phyloP scores from a whole-genome alignment of 495 filamentous ascomycete genomes.

The Neurospora sp. region DNA sequence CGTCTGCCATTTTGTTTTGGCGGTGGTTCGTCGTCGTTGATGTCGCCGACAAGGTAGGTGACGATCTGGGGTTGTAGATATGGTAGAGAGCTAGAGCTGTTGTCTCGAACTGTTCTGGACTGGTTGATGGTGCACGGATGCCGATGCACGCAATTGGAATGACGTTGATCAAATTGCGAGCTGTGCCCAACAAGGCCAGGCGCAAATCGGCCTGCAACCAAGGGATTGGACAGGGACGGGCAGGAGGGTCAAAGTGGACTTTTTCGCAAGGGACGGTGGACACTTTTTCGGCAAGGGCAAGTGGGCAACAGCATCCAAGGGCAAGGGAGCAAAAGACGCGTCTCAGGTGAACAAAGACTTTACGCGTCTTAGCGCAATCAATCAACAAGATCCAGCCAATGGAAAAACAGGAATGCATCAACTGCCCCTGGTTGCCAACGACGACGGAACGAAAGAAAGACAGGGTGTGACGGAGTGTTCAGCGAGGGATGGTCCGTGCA shows the following conservation, averaged over 20 bases:
- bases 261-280: neutral
- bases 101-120: constrained; percentile 1
- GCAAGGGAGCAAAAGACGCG: neutral
- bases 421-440: neutral
- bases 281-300: neutral
- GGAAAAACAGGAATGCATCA: neutral
- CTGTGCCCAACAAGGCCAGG: neutral
- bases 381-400: neutral
- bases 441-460: neutral
- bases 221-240: neutral
- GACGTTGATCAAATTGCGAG: neutral
- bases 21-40: neutral
- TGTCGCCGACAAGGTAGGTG: neutral
- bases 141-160: neutral
- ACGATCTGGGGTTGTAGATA: neutral
- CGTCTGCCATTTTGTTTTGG: constrained; percentile 11
- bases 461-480: neutral
- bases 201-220: neutral
- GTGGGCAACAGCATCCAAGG: neutral
- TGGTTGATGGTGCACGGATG: neutral
- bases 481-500: neutral
- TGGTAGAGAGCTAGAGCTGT: neutral
- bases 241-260: neutral
- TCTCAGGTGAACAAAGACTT: neutral
- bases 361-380: neutral